These are phyloP conservation scores for Pistacia integerrima DNA, from an alignment of 345 rosid genomes.

Conservation along the genomic window DNA sequence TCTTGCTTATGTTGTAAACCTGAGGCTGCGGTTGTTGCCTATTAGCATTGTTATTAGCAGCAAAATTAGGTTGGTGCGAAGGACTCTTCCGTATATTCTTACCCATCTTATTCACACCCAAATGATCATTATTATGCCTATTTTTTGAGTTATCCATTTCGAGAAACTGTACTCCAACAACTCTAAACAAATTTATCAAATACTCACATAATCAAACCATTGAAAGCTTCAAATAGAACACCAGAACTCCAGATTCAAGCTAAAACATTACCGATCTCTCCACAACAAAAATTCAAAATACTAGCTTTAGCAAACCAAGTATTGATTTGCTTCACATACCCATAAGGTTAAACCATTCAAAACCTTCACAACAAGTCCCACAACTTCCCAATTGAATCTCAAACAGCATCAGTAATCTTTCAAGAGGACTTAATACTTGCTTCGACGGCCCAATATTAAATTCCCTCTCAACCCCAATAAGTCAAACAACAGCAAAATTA, in stretches of 20 bases:
- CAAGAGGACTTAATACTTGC: neutral
- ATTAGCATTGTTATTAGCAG: slow-evolving; percentile 40
- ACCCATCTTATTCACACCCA: slow-evolving; percentile 88
- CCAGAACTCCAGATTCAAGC: slow-evolving; percentile 15
- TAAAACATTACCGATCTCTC: slow-evolving; percentile 3
- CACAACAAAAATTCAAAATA: neutral
- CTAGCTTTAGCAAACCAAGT: neutral
- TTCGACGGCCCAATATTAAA: neutral
- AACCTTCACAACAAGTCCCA: too few relatives aligned
- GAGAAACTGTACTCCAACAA: neutral
- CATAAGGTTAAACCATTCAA: too few relatives aligned
- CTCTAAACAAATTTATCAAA: neutral
- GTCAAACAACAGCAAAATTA: slow-evolving; percentile 15
- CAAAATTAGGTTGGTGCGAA: slow-evolving; percentile 69
- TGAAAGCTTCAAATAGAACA: slow-evolving; percentile 14
- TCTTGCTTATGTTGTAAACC: slow-evolving; percentile 94
- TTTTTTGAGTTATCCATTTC: slow-evolving; percentile 81
- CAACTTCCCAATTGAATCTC: slow-evolving; percentile 1
- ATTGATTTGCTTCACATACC: too few relatives aligned
- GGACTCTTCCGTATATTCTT: slow-evolving; percentile 88
- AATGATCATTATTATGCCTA: slow-evolving; percentile 60
- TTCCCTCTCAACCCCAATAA: neutral
- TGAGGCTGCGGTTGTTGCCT: slow-evolving; percentile 86
- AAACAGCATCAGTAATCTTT: neutral
- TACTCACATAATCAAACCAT: slow-evolving; percentile 15